Evolutionary conservation across 2,329 filamentous ascomycete genomes (phyloP).

Genomic region (Beauveria sp.): DNA sequence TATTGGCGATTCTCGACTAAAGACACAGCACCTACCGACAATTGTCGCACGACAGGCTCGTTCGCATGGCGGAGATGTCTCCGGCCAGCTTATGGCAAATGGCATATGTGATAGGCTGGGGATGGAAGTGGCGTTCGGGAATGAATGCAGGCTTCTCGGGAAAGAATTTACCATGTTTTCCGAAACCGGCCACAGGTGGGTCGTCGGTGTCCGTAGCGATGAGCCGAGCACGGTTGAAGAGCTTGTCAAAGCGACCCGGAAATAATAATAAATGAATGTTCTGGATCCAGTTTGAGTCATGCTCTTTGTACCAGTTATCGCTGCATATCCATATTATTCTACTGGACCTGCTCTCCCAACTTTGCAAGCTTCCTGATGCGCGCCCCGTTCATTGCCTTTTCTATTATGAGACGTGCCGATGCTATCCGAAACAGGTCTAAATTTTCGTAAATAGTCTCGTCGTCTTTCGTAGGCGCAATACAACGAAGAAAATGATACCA

Average conservation of each 20-base stretch:
- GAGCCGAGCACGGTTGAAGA: not conserved
- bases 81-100: not conserved
- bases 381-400: no score
- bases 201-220: not conserved
- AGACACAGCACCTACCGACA: slow-evolving; percentile 21
- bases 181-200: slow-evolving; percentile 5
- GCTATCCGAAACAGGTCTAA: not conserved
- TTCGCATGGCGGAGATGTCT: slow-evolving; percentile 20
- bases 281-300: not conserved
- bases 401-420: not conserved
- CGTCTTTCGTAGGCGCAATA: not conserved
- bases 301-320: not conserved
- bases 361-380: no score
- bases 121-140: not conserved
- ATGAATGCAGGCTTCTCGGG: not conserved
- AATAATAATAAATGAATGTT: not conserved
- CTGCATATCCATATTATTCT: not conserved
- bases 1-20: not conserved
- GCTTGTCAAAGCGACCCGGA: not conserved
- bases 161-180: slow-evolving; percentile 7
- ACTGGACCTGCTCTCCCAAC: no score
- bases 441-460: slow-evolving; percentile 3
- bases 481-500: slow-evolving; percentile 14
- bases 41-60: slow-evolving; percentile 27
- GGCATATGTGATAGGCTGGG: not conserved